Base-by-base conservation (phyloP, 176 grass and related monocot species). In the Cenchrus purpureus region DNA sequence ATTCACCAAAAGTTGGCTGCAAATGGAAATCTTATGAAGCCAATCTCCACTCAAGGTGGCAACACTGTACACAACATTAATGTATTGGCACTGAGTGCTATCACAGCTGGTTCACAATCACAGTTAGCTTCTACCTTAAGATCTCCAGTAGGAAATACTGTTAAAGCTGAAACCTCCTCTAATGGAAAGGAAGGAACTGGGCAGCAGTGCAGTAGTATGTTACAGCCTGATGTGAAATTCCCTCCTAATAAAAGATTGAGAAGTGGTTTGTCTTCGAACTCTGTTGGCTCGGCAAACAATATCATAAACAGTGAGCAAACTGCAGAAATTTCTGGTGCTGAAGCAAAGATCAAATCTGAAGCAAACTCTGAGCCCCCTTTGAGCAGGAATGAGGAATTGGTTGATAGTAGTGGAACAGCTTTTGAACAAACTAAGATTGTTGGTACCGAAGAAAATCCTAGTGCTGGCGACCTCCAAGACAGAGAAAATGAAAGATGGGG, bases 1-100 rank as follows among this genome's bases (percentile, higher is more conserved):
- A 85, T 91, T 87, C 70, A 77, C 10, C 88, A 92, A 81, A 92
- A 90, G 73, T 13, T 81, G 74, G 60, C 82, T 88, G 69, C 87
- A 60, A 93, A 91, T 90, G 88, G 91, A 84, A 93, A 84, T 68
- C 34, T 76, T 82, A 77, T 65, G 59, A 74, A 83, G 54, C 28
- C 62, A 87, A 91, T 87, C 77, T 76, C 65, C 53, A 71, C 15
- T 44, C 76, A 68, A 71, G 43, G 65, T 87, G 55, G 61, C 42
- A 89, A 64, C 34, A 72, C 69, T 58, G 74, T 54, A 75, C 77
- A 59, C 7, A 87, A 86, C 7, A 67, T 20, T 90, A 82, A 31
- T 71, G 65, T 88, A 19, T 84, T 90, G 54, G 70, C 76, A 87
- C 42, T 83, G 53, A 61, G 74, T 88, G 76, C 69, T 65, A 4